Evolutionary conservation across 2,329 filamentous ascomycete genomes (phyloP).

Genomic region (Thielaviopsis populi): DNA sequence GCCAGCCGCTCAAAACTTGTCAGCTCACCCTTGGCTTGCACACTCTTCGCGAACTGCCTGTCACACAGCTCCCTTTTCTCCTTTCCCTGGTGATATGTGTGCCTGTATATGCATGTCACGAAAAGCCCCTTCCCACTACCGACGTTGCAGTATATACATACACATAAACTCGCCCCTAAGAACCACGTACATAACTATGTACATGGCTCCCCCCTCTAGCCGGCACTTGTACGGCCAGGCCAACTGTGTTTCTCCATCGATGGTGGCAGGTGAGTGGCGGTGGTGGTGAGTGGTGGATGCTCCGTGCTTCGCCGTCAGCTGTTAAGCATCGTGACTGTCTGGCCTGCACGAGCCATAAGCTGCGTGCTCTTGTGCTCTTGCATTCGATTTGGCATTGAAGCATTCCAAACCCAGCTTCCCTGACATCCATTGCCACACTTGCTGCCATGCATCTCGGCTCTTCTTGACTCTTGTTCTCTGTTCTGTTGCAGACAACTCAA

Average conservation of each 20-base stretch:
- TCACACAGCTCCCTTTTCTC: not conserved
- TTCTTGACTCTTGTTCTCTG: not conserved
- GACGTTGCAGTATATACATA: no score
- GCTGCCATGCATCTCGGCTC: no score
- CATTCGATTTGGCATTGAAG: no score
- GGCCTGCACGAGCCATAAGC: not conserved
- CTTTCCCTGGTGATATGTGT: not conserved
- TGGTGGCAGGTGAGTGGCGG: no score
- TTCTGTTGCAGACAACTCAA: not conserved
- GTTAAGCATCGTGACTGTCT: not conserved
- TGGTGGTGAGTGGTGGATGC: not conserved
- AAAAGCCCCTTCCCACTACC: not conserved
- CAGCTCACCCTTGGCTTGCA: not conserved
- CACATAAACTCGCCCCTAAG: no score
- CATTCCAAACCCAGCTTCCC: no score
- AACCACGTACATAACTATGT: no score
- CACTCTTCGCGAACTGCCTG: not conserved
- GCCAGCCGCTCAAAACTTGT: not conserved
- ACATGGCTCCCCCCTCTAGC: no score
- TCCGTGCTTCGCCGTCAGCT: not conserved
- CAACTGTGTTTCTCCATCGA: no score
- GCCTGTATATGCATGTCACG: not conserved
- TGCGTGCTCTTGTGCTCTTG: not conserved
- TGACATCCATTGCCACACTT: no score
- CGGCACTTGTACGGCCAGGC: no score